These are phyloP conservation scores for Coemansia sp. DNA, from an alignment of 192 early-diverging fungal genomes.

Conservation along the genomic window DNA sequence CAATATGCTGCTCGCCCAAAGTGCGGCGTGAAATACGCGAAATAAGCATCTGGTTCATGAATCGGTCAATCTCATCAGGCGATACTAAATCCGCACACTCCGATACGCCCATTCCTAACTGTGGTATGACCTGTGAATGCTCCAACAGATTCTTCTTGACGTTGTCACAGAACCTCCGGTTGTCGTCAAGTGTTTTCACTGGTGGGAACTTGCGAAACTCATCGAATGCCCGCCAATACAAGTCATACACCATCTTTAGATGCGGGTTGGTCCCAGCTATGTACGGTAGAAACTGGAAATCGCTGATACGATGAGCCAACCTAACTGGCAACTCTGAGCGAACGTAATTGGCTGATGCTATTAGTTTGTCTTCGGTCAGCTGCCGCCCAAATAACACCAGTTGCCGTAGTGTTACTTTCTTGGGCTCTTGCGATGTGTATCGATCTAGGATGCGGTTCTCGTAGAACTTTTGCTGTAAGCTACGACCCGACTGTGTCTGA, in stretches of 20 bases:
- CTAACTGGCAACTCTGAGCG: slow-evolving; percentile 86
- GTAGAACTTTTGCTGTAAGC: slow-evolving; percentile 80
- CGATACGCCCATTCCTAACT: slow-evolving; percentile 83
- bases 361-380: slow-evolving; percentile 79
- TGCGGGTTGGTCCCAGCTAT: slow-evolving; percentile 93
- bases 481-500: slow-evolving; percentile 33
- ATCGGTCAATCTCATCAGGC: slow-evolving; percentile 70
- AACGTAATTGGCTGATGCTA: slow-evolving; percentile 90
- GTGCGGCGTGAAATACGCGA: slow-evolving; percentile 89
- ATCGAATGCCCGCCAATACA: slow-evolving; percentile 97
- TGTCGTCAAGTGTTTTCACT: slow-evolving; percentile 82
- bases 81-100: slow-evolving; percentile 77
- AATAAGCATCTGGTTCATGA: slow-evolving; percentile 89
- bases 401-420: slow-evolving; percentile 87
- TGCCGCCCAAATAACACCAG: slow-evolving; percentile 89
- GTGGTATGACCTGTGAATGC: slow-evolving; percentile 86
- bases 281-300: slow-evolving; percentile 92
- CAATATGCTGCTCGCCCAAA: slow-evolving; percentile 91
- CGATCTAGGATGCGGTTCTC: slow-evolving; percentile 87
- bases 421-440: slow-evolving; percentile 76
- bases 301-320: slow-evolving; percentile 89
- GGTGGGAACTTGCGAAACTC: slow-evolving; percentile 67
- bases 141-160: slow-evolving; percentile 74
- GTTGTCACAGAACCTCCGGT: slow-evolving; percentile 77
- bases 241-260: slow-evolving; percentile 78